Conservation (phyloP, 352 stramenopile species). For the Albugo candida region DNA sequence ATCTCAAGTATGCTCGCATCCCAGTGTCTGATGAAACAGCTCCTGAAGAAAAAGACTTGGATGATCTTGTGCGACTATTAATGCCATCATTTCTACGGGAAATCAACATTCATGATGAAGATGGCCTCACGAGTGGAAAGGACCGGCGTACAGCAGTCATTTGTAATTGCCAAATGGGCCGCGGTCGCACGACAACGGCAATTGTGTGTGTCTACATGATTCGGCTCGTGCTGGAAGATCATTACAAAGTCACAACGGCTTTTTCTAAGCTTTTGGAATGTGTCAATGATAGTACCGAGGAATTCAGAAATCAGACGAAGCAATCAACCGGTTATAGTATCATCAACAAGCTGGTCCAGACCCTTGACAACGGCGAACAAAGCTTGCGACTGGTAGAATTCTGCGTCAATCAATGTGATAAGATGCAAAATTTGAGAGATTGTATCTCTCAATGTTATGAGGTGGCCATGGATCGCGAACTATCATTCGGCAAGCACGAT, state of each 20-base stretch:
- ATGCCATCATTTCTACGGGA: conserved; percentile 45
- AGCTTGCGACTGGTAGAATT: conserved; percentile 50
- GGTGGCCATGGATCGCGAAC: conserved; percentile 44
- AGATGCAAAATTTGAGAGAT: conserved; percentile 72
- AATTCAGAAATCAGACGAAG: conserved; percentile 2
- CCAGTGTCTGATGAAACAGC: conserved; percentile 81
- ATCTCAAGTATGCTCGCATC: conserved; percentile 64
- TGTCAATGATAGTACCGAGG: not conserved
- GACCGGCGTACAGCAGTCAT: conserved; percentile 23
- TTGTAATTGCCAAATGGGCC: conserved; percentile 84
- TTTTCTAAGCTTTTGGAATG: not conserved
- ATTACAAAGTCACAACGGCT: not conserved
- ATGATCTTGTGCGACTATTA: conserved; percentile 68
- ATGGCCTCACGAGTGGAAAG: not conserved
- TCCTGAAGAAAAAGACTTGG: conserved; percentile 76
- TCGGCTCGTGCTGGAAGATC: conserved; percentile 41
- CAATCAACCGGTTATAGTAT: conserved; percentile 54
- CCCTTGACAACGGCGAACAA: conserved; percentile 43
- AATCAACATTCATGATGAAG: conserved; percentile 12
- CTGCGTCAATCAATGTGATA: conserved; percentile 56
- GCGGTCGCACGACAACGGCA: conserved; percentile 72
- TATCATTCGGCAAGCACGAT: conserved; percentile 44
- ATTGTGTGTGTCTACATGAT: conserved; percentile 78
- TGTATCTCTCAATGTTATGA: conserved; percentile 67
- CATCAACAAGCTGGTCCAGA: conserved; percentile 47